Conservation (phyloP, 345 rosid genomes). For the Moricandia moricandioides region DNA sequence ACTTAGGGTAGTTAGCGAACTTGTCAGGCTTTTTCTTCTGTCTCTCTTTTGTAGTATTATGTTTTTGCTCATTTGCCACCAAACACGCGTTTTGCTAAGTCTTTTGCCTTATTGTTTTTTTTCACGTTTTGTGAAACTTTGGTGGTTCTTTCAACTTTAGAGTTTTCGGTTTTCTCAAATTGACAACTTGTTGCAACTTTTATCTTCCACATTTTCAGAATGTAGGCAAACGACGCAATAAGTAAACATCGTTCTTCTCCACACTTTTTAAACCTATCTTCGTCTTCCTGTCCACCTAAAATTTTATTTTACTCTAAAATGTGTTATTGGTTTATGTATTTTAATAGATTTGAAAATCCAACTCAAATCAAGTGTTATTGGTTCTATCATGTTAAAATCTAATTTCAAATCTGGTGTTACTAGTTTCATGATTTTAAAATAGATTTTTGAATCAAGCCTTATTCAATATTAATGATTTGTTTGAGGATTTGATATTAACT, state of each 20-base stretch:
- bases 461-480: no score
- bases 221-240: background rate
- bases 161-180: background rate
- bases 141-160: background rate
- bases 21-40: background rate
- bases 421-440: no score
- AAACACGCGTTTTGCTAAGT: background rate
- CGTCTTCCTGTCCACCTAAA: no score
- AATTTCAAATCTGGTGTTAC: no score
- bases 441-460: no score
- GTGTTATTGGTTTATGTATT: no score
- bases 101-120: background rate
- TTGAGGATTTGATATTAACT: no score
- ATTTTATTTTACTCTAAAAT: background rate
- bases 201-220: background rate
- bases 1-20: conserved; percentile 17
- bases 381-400: no score
- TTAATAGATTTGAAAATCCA: no score
- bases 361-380: no score
- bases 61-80: conserved; percentile 8
- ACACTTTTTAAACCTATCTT: no score
- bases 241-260: no score
- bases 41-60: conserved; percentile 14
- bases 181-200: background rate
- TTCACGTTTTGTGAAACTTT: conserved; percentile 2